A percentile compares a stretch with the other conserved stretches of the same genome.
These are phyloP conservation scores for Taiwanofungus camphoratus DNA, from an alignment of 1,284 basidiomycete species.

Conservation along the genomic window DNA sequence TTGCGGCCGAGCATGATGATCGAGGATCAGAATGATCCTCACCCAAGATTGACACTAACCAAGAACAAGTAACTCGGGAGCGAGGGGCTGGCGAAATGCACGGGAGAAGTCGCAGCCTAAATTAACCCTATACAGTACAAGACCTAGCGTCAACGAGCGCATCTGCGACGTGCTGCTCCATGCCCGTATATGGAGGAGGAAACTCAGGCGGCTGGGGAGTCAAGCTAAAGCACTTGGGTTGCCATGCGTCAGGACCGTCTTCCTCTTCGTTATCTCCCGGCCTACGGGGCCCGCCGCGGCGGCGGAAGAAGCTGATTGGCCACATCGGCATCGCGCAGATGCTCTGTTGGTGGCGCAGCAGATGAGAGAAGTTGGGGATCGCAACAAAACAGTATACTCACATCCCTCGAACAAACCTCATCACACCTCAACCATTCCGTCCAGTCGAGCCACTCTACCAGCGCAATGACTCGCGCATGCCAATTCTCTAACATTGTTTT, in stretches of 20 bases:
- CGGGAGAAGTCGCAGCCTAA: too few relatives aligned
- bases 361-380: background rate
- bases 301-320: background rate
- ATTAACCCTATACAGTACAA: too few relatives aligned
- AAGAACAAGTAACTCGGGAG: too few relatives aligned
- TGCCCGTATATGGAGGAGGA: too few relatives aligned
- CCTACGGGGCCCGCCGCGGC: background rate
- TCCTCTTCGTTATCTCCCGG: background rate
- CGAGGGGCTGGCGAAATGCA: too few relatives aligned
- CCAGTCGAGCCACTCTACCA: constrained; percentile 1
- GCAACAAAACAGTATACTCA: background rate
- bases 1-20: too few relatives aligned
- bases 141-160: too few relatives aligned
- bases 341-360: background rate
- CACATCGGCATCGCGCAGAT: background rate
- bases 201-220: background rate
- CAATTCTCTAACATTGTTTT: background rate
- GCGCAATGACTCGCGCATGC: background rate
- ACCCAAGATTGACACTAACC: too few relatives aligned
- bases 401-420: background rate
- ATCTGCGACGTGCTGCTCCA: too few relatives aligned
- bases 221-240: background rate
- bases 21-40: too few relatives aligned
- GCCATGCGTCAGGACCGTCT: background rate
- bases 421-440: constrained; percentile 2